Evolutionary conservation across 192 early-diverging fungal species (phyloP), one percentile per base, ranked within the genome.

Genomic region (Pecoramyces ruminantium): DNA sequence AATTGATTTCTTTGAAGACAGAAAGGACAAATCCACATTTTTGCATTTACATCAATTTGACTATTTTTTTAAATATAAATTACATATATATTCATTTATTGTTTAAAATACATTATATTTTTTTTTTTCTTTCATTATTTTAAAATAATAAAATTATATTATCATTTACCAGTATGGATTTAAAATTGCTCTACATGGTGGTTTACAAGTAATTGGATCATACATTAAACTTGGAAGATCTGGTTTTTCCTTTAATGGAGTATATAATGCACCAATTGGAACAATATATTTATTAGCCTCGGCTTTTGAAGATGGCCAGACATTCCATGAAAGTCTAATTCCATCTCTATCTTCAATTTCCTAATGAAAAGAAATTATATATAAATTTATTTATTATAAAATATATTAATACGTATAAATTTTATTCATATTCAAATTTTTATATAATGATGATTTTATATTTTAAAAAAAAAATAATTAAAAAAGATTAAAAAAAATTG

Each of bases 21-120:
- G 86, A 99, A 96, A n/a, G 98, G 95, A 83, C 97, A 99, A 81
- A 97, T 96, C 97, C 97, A 99, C 30, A 98, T 88, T 86, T 96
- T 96, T 16, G 91, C 93, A 39, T 95, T 95, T 28, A 96, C 92
- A 86, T 99, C 97, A 82, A 98, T 95, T 88, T 98, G 96, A 85
- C 95, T 96, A 81, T 27, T 78, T 18, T 25, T 17, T 21, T 51
- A 30, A 16, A 28, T n/a, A 51, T 38, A 38, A n/a, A n/a, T n/a
- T 34, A 8, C 34, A 34, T 34, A 8, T 8, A 8, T 34, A 11
- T 34, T 34, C 11, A 34, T 34, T 34, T 34, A 34, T 34, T 34
- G n/a, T n/a, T n/a, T n/a, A n/a, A n/a, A n/a, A n/a, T n/a, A n/a
- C n/a, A n/a, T n/a, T n/a, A n/a, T n/a, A n/a, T n/a, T n/a, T n/a